Percentiles rank a stretch among this genome's conserved stretches.
Conservation (phyloP, 805 yeast species). For the Blastobotrys robertii region DNA sequence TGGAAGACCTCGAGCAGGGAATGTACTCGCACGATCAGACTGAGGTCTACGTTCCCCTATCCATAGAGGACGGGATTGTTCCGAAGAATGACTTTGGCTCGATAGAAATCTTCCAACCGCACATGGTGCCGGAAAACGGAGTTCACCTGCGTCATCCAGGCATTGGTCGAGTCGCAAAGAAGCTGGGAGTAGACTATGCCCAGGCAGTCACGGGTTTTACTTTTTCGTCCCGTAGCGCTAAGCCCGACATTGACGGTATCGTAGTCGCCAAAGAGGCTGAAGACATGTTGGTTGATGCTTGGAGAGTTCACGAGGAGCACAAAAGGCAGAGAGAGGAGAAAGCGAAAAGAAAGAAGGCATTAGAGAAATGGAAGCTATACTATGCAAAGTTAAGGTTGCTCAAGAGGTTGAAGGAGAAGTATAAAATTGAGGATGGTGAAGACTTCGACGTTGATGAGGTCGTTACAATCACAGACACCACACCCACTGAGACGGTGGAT, state of each 20-base stretch:
- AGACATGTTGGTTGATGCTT: slow-evolving; percentile 9
- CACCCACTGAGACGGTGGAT: too few species aligned
- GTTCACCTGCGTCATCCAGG: slow-evolving; percentile 41
- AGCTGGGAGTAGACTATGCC: slow-evolving; percentile 56
- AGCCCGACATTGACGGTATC: slow-evolving; percentile 56
- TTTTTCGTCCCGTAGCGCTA: slow-evolving; percentile 41
- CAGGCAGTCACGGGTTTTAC: slow-evolving; percentile 71
- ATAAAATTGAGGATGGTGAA: neutral
- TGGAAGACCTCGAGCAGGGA: slow-evolving; percentile 33
- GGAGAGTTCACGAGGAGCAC: neutral
- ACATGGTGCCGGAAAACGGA: slow-evolving; percentile 70
- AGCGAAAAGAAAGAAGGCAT: slow-evolving; percentile 2
- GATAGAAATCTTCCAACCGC: slow-evolving; percentile 57
- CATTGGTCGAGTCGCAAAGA: slow-evolving; percentile 52
- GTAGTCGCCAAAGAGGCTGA: slow-evolving; percentile 46
- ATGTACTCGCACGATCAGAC: slow-evolving; percentile 67
- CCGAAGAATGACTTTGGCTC: slow-evolving; percentile 67
- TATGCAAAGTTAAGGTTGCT: slow-evolving; percentile 3
- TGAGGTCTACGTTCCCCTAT: slow-evolving; percentile 49
- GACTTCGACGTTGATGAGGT: too few species aligned
- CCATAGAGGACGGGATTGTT: slow-evolving; percentile 48
- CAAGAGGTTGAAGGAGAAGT: slow-evolving; percentile 4
- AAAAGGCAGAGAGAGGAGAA: neutral
- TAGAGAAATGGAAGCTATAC: slow-evolving; percentile 6
- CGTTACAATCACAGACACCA: too few species aligned